Base-by-base conservation (phyloP, 1,139 yeast genomes). In the Pneumocystis oryctolagi region DNA sequence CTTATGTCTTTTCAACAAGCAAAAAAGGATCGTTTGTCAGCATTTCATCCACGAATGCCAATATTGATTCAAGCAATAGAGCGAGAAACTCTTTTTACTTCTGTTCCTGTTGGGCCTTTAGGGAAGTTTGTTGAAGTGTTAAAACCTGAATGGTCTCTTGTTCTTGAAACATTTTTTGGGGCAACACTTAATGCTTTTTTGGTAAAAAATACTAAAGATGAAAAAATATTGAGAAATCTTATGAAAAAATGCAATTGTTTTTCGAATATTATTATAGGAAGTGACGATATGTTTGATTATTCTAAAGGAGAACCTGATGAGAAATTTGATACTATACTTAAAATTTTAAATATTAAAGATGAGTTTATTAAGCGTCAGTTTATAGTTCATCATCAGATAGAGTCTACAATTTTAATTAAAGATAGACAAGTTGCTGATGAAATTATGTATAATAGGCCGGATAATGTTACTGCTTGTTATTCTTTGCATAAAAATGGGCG, bases 71-170 rank as follows among this genome's bases (percentile, higher is more conserved):
- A 69, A 1, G 80, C 75, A 1, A 80, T 87, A 14, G 68, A 71
- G 6, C 64, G 69, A 58, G 65, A 71, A 31, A 55, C 67, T 60
- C 40, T 70, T 62, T 75, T 87, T 78, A 77, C 76, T 28, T 67
- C 71, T 1, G 70, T 69, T 30, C 95, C 95, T 0, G 72, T 87
- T n/a, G 98, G 98, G 0, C 99, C 99, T 0, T 65, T 90, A 0
- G 97, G 97, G 0, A 69, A 78, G 8, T 76, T 76, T 65, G 77
- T 89, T 2, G 77, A 80, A 9, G 76, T 92, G 18, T 86, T 82
- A 25, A 81, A 74, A 67, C 74, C 77, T n/a, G 73, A 78, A 57
- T 90, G 90, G 90, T 75, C 80, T 6, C 79, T 79, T 25, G 72
- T 87, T 3, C 72, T 92, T 16, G 94, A 88, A 68, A 72, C 81